A percentile compares a stretch with the other conserved stretches of the same genome.
Evolutionary conservation across 208 protist species (phyloP).

Genomic region (Trypanosoma lewisi): DNA sequence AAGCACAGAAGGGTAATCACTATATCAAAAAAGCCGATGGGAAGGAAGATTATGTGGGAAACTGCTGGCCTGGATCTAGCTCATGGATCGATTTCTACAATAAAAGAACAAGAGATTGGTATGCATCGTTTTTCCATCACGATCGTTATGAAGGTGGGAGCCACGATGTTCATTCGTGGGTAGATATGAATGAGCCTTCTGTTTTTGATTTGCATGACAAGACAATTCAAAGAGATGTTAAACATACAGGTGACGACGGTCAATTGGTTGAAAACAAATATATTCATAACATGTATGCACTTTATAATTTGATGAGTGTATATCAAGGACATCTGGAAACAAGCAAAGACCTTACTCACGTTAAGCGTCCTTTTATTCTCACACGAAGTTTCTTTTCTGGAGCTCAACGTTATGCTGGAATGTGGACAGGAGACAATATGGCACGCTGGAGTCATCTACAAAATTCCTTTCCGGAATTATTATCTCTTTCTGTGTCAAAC

Average conservation of each 20-base stretch:
- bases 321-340: slow-evolving; percentile 86
- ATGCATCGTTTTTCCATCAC: slow-evolving; percentile 88
- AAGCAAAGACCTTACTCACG: slow-evolving; percentile 23
- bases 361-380: slow-evolving; percentile 96
- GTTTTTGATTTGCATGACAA: slow-evolving; percentile 96
- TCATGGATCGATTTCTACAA: slow-evolving; percentile 95
- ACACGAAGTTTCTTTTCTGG: slow-evolving; percentile 98
- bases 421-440: slow-evolving; percentile 99
- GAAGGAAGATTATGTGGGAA: slow-evolving; percentile 87
- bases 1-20: slow-evolving; percentile 63
- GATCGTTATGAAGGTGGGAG: slow-evolving; percentile 89
- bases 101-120: slow-evolving; percentile 91
- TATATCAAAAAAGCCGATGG: slow-evolving; percentile 87
- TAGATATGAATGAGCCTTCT: slow-evolving; percentile 99
- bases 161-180: slow-evolving; percentile 96
- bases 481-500: slow-evolving; percentile 94
- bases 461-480: slow-evolving; percentile 93
- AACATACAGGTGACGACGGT: slow-evolving; percentile 78
- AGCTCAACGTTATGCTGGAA: slow-evolving; percentile 95
- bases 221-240: slow-evolving; percentile 93
- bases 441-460: slow-evolving; percentile 95
- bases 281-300: slow-evolving; percentile 98
- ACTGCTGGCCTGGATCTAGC: slow-evolving; percentile 96
- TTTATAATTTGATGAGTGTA: slow-evolving; percentile 86
- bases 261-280: slow-evolving; percentile 90